Conservation (phyloP, 2,329 filamentous ascomycete genomes). For the Trichoderma brevicompactum region DNA sequence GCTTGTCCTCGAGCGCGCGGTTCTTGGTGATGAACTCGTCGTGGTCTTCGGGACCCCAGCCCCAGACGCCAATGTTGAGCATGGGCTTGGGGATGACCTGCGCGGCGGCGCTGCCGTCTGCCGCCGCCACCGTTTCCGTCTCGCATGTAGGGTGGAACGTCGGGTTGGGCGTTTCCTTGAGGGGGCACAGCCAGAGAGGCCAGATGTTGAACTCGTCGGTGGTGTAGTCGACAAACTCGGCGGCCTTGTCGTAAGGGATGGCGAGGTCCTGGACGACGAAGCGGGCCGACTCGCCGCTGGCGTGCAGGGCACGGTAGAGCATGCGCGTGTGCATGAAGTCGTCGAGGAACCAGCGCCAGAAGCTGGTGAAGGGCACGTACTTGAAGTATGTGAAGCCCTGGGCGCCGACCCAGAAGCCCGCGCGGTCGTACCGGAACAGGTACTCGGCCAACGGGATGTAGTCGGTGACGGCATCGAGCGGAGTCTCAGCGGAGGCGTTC, state of each 20-base stretch:
- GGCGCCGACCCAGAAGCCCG: slow-evolving; percentile 73
- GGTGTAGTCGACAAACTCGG: slow-evolving; percentile 61
- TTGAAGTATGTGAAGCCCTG: slow-evolving; percentile 70
- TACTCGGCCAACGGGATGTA: slow-evolving; percentile 72
- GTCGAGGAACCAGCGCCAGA: slow-evolving; percentile 70
- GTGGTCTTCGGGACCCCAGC: slow-evolving; percentile 65
- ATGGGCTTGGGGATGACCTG: slow-evolving; percentile 43
- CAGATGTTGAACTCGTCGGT: slow-evolving; percentile 57
- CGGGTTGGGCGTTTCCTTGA: slow-evolving; percentile 51
- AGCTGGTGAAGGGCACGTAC: slow-evolving; percentile 65
- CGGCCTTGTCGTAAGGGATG: slow-evolving; percentile 57
- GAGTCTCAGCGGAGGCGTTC: slow-evolving; percentile 31
- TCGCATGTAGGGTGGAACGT: slow-evolving; percentile 60
- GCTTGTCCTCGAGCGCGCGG: slow-evolving; percentile 70
- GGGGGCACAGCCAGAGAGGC: slow-evolving; percentile 64
- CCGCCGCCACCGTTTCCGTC: slow-evolving; percentile 33
- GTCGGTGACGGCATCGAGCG: slow-evolving; percentile 44
- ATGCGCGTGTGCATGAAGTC: slow-evolving; percentile 75
- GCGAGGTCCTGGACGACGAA: slow-evolving; percentile 72
- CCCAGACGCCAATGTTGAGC: slow-evolving; percentile 77
- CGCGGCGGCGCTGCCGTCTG: slow-evolving; percentile 30
- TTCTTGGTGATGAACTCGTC: slow-evolving; percentile 71
- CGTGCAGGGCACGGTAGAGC: slow-evolving; percentile 73
- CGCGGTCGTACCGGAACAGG: slow-evolving; percentile 76
- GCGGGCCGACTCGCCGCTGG: slow-evolving; percentile 64